These are phyloP conservation scores for Carnegiea gigantea DNA, from an alignment of 179 eudicot genomes.

Conservation along the genomic window DNA sequence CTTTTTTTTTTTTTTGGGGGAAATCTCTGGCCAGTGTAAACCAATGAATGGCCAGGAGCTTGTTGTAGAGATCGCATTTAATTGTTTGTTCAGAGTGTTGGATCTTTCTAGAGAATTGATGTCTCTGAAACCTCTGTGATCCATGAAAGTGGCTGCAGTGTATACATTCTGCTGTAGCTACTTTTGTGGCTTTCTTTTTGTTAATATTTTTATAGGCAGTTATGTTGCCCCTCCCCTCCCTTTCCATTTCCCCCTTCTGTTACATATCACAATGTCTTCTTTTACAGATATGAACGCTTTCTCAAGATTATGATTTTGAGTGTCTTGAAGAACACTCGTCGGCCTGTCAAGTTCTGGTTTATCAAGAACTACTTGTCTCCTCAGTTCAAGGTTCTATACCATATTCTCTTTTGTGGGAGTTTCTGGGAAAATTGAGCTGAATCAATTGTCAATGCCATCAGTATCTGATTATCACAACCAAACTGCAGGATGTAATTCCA, in stretches of 20 bases:
- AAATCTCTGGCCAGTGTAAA: not conserved
- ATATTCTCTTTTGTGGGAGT: not conserved
- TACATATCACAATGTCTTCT: conserved; percentile 4
- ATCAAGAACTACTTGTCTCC: conserved; percentile 98
- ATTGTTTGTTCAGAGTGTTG: not conserved
- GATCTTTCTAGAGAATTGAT: not conserved
- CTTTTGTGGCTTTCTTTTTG: not conserved
- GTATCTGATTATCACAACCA: not conserved
- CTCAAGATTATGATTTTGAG: conserved; percentile 91
- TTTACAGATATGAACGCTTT: conserved; percentile 88
- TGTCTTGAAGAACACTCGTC: conserved; percentile 80
- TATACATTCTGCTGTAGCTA: not conserved
- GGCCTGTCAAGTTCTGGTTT: conserved; percentile 98
- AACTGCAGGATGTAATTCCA: conserved; percentile 84
- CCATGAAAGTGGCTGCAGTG: not conserved
- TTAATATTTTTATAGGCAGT: not conserved
- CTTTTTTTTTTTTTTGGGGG: not conserved
- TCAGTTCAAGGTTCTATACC: conserved; percentile 71
- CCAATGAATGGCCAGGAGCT: not conserved
- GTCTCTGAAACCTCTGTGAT: not conserved
- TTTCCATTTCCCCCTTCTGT: not conserved
- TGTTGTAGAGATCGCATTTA: not conserved
- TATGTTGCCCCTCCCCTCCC: not conserved
- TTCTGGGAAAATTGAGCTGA: not conserved
- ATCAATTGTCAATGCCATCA: not conserved